Conservation (phyloP, 352 stramenopile species). For the Aphanomyces cochlioides region DNA sequence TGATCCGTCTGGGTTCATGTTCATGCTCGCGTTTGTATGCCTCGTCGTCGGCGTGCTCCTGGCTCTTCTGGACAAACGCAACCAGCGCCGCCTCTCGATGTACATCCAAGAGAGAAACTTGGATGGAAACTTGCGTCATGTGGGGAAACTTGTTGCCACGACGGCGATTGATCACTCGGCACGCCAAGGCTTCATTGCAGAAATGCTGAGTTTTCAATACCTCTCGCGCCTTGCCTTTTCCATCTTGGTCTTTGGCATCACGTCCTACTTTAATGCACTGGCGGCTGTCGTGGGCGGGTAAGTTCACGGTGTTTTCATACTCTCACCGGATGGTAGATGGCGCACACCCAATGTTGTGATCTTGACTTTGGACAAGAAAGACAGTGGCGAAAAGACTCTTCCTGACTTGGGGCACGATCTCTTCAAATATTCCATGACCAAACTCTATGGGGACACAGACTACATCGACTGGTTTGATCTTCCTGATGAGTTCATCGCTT, state of each 20-base stretch:
- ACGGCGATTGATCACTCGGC: conserved; percentile 68
- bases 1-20: conserved; percentile 82
- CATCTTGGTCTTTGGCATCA: conserved; percentile 62
- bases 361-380: conserved; percentile 52
- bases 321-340: conserved; percentile 43
- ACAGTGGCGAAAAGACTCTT: conserved; percentile 67
- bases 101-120: conserved; percentile 22
- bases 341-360: conserved; percentile 82
- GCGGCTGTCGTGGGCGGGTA: conserved; percentile 74
- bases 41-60: conserved; percentile 62
- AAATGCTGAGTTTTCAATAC: conserved; percentile 87
- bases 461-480: conserved; percentile 85
- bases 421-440: conserved; percentile 82
- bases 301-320: conserved; percentile 4
- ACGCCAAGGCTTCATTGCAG: conserved; percentile 75
- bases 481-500: conserved; percentile 75
- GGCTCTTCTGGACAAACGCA: conserved; percentile 31
- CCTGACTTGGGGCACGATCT: conserved; percentile 81
- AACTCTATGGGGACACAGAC: conserved; percentile 76
- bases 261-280: conserved; percentile 80
- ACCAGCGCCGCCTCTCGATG: conserved; percentile 18
- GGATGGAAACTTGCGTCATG: conserved; percentile 3
- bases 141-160: conserved; percentile 49
- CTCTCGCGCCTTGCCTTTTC: conserved; percentile 77
- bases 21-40: conserved; percentile 64